phyloP scores from a whole-genome alignment of 345 rosid genomes.

The Trapa incisa region DNA sequence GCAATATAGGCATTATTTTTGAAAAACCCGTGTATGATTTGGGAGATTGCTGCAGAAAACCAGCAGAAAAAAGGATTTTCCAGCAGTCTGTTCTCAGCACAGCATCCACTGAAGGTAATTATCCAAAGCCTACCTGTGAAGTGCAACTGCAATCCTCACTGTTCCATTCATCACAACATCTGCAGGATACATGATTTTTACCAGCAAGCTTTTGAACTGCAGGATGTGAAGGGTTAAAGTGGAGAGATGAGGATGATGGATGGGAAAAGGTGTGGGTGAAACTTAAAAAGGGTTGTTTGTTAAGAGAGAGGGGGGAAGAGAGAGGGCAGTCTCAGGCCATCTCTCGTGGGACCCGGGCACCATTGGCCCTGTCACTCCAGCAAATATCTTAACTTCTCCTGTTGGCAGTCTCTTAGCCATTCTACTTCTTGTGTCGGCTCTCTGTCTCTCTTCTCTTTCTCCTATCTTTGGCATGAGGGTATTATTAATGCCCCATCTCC shows the following conservation, averaged over 20 bases:
- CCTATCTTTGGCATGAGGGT: constrained; percentile 28
- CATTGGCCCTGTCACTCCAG: constrained; percentile 26
- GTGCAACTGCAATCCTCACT: too few relatives aligned
- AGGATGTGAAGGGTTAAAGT: too few relatives aligned
- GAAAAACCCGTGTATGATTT: too few relatives aligned
- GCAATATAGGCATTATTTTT: too few relatives aligned
- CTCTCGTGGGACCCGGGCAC: constrained; percentile 43
- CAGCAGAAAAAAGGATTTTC: too few relatives aligned
- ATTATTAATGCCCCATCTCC: constrained; percentile 29
- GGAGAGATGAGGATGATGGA: too few relatives aligned
- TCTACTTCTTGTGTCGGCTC: background rate
- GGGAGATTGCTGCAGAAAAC: too few relatives aligned
- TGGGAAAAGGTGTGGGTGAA: background rate
- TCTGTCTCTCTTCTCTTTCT: background rate
- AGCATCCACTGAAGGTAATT: too few relatives aligned
- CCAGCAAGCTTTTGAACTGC: too few relatives aligned
- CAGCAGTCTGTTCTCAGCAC: too few relatives aligned
- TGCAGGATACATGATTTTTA: background rate
- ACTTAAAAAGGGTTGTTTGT: background rate
- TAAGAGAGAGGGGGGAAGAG: background rate
- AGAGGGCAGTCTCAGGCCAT: constrained; percentile 15
- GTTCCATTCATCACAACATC: background rate
- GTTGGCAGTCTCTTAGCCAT: too few relatives aligned
- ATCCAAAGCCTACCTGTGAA: too few relatives aligned
- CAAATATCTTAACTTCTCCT: constrained; percentile 14